Conservation (phyloP, 371 early-diverging fungal genomes). For the Lichtheimia corymbifera region DNA sequence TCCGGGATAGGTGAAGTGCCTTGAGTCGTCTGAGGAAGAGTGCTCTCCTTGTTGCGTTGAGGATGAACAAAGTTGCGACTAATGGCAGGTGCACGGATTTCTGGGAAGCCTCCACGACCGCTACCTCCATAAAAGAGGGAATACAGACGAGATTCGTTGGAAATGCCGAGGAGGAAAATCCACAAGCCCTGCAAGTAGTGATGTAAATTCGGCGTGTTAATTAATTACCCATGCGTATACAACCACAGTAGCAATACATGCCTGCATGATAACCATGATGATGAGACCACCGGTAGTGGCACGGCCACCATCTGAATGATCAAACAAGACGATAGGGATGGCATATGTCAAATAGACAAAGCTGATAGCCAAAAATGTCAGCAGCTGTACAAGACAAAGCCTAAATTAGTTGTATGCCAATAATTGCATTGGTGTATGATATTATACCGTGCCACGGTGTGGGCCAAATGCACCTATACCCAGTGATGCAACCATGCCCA, state of each 20-base stretch:
- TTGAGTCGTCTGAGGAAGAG: slow-evolving; percentile 5
- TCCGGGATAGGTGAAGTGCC: slow-evolving; percentile 8
- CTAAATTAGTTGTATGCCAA: background rate
- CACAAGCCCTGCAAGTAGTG: slow-evolving; percentile 51
- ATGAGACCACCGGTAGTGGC: slow-evolving; percentile 61
- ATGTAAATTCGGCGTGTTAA: slow-evolving; percentile 14
- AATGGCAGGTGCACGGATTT: slow-evolving; percentile 13
- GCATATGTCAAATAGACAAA: slow-evolving; percentile 51
- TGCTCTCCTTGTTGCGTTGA: slow-evolving; percentile 7
- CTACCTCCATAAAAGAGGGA: slow-evolving; percentile 30
- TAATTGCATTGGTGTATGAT: background rate
- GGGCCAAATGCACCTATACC: slow-evolving; percentile 22
- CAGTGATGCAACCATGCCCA: slow-evolving; percentile 36
- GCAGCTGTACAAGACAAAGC: slow-evolving; percentile 40
- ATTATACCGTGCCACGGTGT: slow-evolving; percentile 33
- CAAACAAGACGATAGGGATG: slow-evolving; percentile 23
- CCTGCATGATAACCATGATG: slow-evolving; percentile 60
- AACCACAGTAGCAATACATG: slow-evolving; percentile 14
- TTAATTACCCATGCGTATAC: slow-evolving; percentile 7
- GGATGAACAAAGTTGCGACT: slow-evolving; percentile 13
- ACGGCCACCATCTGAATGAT: slow-evolving; percentile 17
- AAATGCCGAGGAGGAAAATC: slow-evolving; percentile 73
- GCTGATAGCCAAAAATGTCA: slow-evolving; percentile 56
- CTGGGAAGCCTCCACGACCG: slow-evolving; percentile 15
- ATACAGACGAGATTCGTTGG: slow-evolving; percentile 61